phyloP scores from a whole-genome alignment of 139 green algal species.

The Haematococcus sp. region DNA sequence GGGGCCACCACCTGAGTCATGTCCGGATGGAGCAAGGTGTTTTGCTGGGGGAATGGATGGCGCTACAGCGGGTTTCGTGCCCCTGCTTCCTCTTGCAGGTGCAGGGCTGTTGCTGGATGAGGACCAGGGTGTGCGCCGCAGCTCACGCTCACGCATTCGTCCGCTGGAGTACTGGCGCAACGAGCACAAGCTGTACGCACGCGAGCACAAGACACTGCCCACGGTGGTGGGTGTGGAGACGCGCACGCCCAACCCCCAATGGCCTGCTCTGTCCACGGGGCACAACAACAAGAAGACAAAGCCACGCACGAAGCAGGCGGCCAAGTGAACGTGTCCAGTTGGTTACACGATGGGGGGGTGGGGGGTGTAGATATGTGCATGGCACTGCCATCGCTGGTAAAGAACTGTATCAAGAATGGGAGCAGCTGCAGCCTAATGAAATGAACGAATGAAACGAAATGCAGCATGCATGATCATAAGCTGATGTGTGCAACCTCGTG shows the following conservation, averaged over 20 bases:
- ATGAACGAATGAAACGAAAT: too few species aligned
- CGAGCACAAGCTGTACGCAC: conserved; percentile 45
- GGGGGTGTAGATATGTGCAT: too few species aligned
- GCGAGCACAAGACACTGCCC: conserved; percentile 27
- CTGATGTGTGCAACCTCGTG: too few species aligned
- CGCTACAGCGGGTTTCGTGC: too few species aligned
- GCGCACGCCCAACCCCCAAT: conserved; percentile 33
- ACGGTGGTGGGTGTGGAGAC: conserved; percentile 30
- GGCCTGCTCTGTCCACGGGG: conserved; percentile 11
- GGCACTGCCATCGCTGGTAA: too few species aligned
- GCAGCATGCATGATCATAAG: too few species aligned
- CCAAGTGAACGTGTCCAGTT: background rate
- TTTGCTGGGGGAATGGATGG: too few species aligned
- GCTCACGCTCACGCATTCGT: conserved; percentile 25
- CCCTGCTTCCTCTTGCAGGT: conserved; percentile 27
- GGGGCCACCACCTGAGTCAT: too few species aligned
- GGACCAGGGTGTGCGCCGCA: conserved; percentile 31
- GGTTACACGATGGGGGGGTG: too few species aligned
- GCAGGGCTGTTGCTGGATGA: conserved; percentile 25
- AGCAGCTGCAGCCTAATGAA: too few species aligned
- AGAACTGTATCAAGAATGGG: too few species aligned
- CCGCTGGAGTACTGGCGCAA: conserved; percentile 63
- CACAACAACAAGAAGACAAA: conserved; percentile 7
- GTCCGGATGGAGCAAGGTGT: too few species aligned
- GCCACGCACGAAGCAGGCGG: conserved; percentile 1